Conservation (phyloP, 2,329 filamentous ascomycete genomes). For the Akanthomyces muscarius region DNA sequence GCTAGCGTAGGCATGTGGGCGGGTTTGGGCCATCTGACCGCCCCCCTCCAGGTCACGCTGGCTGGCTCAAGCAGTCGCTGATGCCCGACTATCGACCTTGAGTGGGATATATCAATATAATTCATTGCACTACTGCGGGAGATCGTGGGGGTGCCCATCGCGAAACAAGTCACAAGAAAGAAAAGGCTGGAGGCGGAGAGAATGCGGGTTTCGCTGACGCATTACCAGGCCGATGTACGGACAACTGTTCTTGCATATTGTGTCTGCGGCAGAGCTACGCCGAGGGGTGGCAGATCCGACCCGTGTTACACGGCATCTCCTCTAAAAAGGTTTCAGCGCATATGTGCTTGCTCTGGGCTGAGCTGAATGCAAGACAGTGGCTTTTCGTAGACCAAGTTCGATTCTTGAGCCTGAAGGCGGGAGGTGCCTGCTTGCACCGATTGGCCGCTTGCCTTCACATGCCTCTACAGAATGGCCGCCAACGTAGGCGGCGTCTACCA, state of each 20-base stretch:
- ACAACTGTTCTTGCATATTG: too few relatives aligned
- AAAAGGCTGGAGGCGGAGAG: too few relatives aligned
- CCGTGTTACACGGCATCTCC: neutral
- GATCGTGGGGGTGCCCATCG: too few relatives aligned
- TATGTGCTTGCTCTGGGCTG: neutral
- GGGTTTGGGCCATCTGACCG: conserved; percentile 15
- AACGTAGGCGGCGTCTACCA: neutral
- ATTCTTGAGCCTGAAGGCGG: too few relatives aligned
- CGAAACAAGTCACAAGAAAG: too few relatives aligned
- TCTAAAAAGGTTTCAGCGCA: neutral
- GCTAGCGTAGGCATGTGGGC: conserved; percentile 4
- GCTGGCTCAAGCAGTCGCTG: conserved; percentile 4
- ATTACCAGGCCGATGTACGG: too few relatives aligned
- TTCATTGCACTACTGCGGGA: neutral
- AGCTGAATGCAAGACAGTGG: conserved; percentile 11
- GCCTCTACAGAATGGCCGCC: neutral
- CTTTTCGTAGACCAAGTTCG: neutral
- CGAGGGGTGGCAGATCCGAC: neutral
- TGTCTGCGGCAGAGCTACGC: too few relatives aligned
- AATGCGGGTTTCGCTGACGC: too few relatives aligned
- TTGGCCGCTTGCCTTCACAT: neutral
- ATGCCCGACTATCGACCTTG: neutral
- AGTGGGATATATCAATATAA: neutral
- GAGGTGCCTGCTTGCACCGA: neutral
- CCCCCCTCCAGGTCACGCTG: conserved; percentile 11